Base-by-base conservation (phyloP, 202 grass and related monocot species). In the Digitaria exilis region DNA sequence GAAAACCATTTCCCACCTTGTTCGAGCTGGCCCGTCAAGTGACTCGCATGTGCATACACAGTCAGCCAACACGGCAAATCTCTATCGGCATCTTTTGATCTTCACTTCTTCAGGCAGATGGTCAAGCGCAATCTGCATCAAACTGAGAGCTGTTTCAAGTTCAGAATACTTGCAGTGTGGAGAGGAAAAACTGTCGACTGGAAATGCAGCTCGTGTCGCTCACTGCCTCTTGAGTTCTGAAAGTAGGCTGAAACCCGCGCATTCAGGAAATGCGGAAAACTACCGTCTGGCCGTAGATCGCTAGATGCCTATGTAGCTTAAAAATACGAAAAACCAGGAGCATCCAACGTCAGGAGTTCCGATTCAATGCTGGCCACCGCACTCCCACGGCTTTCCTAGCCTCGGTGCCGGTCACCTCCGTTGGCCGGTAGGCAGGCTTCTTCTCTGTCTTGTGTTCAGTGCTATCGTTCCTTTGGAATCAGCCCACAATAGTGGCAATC, bases 71-170 rank as follows among this genome's bases (percentile, higher is more conserved):
- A 61, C 75, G 6, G 54, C 67, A 82, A 70, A 71, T 82, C 66
- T 58, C 21, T 52, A 22, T 21, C 67, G 21, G 35, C 17, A 76
- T 76, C 81, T 76, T 84, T 65, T n/a, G n/a, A n/a, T n/a, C n/a
- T n/a, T n/a, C n/a, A n/a, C 12, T 28, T 81, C 64, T 29, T 60
- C 32, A 82, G 71, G 81, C 82, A 84, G 82, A 55, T 68, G 82
- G 72, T 77, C 82, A 84, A 58, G 61, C 72, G 10, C 28, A 66
- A 68, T 76, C 61, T 67, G 37, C 48, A 68, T 84, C 72, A 76
- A 59, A 71, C 66, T 18, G 52, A 32, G 79, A 59, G 79, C 35
- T 70, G 68, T 58, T 71, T 9, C 1, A n/a, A 69, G 24, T 45
- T 81, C 55, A 71, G 39, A 71, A 71, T 81, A 42, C 19, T 76